Evolutionary conservation across 169 alveolate genomes (phyloP), one percentile per base, ranked within the genome.

Genomic region (Plasmodium falciparum): DNA sequence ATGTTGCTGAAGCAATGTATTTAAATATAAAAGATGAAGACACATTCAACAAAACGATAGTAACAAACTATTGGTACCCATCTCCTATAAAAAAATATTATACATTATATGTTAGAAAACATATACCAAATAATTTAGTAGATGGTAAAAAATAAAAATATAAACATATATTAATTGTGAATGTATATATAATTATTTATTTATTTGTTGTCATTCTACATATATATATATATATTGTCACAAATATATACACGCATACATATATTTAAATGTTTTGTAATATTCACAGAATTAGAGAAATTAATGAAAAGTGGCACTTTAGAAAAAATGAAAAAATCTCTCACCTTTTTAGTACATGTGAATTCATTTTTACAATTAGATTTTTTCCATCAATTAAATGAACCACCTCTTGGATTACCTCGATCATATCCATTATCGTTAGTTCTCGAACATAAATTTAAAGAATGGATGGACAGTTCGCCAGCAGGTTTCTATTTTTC

Each of bases 51-150:
- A 63, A 45, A 47, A 45, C 74, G 6, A 22, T 63, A 8, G 26
- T 67, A 4, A 76, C 89, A 52, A 66, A 45, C 49, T 50, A 76
- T 63, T 76, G 89, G 89, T 76, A 24, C 49, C 89, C 89, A 3
- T 76, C 89, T 8, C 33, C 50, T 17, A 24, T 76, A 43, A 76
- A 62, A 47, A 76, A 66, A 43, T 67, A 71, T 45, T 76, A 76
- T 49, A 62, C 89, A 0, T 50, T 62, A 56, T 76, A 63, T 54
- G 71, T 76, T 12, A 50, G 63, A 29, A n/a, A 24, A n/a, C 17
- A 65, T n/a, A 3, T 56, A 22, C 43, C 88, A 39, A 33, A 29
- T 1, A 74, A 43, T 39, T 65, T 74, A 74, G 24, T 74, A 74
- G 73, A 74, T 58, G 61, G 88, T 74, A 58, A 15, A 26, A 61